Evolutionary conservation across 2,329 filamentous ascomycete species (phyloP), one percentile per base, ranked within the genome.

Genomic region (Drechslerella coelobrocha): DNA sequence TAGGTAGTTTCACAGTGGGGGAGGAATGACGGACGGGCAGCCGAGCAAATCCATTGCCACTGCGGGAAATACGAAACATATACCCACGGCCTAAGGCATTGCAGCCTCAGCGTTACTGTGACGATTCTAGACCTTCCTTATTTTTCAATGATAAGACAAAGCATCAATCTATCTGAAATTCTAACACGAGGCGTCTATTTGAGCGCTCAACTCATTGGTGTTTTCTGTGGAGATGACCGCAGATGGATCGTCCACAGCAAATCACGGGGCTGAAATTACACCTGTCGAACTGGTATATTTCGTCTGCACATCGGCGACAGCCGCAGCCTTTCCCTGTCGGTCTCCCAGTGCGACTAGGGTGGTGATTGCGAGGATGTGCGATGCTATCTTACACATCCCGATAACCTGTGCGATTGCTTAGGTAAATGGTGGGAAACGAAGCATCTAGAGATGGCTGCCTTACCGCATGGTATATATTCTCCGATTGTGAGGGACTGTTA

Each of bases 211-310:
- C 43, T n/a, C 62, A 29, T 8, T 53, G 17, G 41, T 39, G 43
- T 51, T 50, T 21, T 37, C 47, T 34, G n/a, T 50, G 14, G 50
- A 62, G 51, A 63, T 60, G 51, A 21, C 53, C 47, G 12, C 23
- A 63, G 47, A 52, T 59, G 43, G 39, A 31, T 51, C 55, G 39
- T 51, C 60, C 17, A n/a, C 47, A 45, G 59, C 34, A 57, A 57
- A 69, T 69, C 65, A 69, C 57, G 52, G 48, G 19, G 47, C 57
- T 27, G 29, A 34, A n/a, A 51, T 24, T n/a, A 37, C 66, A 71
- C 66, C 66, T 71, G 66, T 71, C 66, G 66, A 63, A 62, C 66
- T 60, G n/a, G 66, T 63, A 63, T 45, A 63, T 9, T 63, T 45
- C 21, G 29, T 57, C 53, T 63, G 66, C 59, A 41, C 59, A 63